A percentile compares a stretch with the other conserved stretches of the same genome.
phyloP scores from a whole-genome alignment of 331 rosid species.

The Quercus lobata region DNA sequence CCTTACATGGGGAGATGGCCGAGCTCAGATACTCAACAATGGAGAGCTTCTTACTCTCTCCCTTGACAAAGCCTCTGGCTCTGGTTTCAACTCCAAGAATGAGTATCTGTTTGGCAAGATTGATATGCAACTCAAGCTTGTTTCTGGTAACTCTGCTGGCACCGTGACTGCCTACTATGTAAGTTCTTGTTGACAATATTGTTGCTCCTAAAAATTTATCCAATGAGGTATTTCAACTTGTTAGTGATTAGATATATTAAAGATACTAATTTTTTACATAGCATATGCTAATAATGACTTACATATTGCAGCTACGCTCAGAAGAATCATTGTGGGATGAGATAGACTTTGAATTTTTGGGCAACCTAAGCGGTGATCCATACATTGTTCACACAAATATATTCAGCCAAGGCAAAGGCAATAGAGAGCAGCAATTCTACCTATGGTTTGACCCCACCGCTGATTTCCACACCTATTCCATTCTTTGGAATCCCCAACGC shows the following conservation, averaged over 20 bases:
- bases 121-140: constrained; percentile 47
- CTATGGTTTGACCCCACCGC: constrained; percentile 54
- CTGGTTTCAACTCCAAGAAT: constrained; percentile 39
- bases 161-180: constrained; percentile 52
- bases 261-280: neutral
- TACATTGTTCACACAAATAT: constrained; percentile 45
- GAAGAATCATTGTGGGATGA: constrained; percentile 49
- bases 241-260: neutral
- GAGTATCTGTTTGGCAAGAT: constrained; percentile 38
- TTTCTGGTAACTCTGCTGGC: constrained; percentile 48
- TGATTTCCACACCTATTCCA: constrained; percentile 43
- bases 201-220: neutral
- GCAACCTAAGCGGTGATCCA: constrained; percentile 47
- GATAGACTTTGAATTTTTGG: constrained; percentile 49
- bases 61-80: constrained; percentile 44
- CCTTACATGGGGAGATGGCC: constrained; percentile 45
- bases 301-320: constrained; percentile 23
- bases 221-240: neutral
- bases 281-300: neutral
- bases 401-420: constrained; percentile 44
- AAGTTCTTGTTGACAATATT: neutral
- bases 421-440: constrained; percentile 47
- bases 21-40: constrained; percentile 35
- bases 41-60: constrained; percentile 32
- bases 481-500: constrained; percentile 43